These are phyloP conservation scores for Coniochaeta sp. DNA, from an alignment of 2,329 filamentous ascomycete species.

Conservation along the genomic window DNA sequence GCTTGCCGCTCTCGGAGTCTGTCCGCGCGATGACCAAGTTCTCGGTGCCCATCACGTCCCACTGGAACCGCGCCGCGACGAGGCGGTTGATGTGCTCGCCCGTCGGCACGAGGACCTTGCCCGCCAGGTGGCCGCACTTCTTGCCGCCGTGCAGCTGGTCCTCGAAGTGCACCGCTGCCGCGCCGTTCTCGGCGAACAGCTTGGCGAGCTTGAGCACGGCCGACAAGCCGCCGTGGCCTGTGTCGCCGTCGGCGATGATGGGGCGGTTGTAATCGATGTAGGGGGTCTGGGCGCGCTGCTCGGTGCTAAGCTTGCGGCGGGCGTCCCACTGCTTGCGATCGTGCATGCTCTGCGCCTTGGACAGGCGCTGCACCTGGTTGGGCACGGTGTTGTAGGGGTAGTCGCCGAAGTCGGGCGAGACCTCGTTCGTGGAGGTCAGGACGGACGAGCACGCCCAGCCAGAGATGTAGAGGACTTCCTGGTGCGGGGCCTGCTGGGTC, in stretches of 20 bases:
- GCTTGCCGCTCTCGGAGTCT: slow-evolving; percentile 87
- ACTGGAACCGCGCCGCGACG: slow-evolving; percentile 87
- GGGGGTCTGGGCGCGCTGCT: slow-evolving; percentile 66
- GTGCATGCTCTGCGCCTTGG: slow-evolving; percentile 95
- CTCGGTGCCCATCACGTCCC: slow-evolving; percentile 96
- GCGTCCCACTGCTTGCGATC: slow-evolving; percentile 92
- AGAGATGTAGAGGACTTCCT: slow-evolving; percentile 92
- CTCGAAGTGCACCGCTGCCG: slow-evolving; percentile 94
- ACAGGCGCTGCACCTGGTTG: slow-evolving; percentile 91
- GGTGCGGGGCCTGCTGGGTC: slow-evolving; percentile 94
- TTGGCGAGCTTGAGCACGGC: slow-evolving; percentile 95
- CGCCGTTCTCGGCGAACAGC: slow-evolving; percentile 94
- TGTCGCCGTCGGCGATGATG: slow-evolving; percentile 94
- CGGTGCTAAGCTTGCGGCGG: slow-evolving; percentile 67
- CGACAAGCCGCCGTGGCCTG: slow-evolving; percentile 86
- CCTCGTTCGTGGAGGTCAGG: slow-evolving; percentile 90
- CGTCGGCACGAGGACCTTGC: slow-evolving; percentile 89
- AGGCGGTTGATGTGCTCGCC: slow-evolving; percentile 96
- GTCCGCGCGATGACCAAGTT: slow-evolving; percentile 93
- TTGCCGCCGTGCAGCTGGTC: slow-evolving; percentile 97
- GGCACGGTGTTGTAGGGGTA: slow-evolving; percentile 99
- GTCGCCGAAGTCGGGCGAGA: slow-evolving; percentile 95
- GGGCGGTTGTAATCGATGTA: slow-evolving; percentile 91
- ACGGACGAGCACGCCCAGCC: slow-evolving; percentile 97
- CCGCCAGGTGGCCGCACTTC: slow-evolving; percentile 94